Evolutionary conservation across 495 filamentous ascomycete genomes (phyloP), one percentile per base, ranked within the genome.

Genomic region (Aspergillus indologenus): DNA sequence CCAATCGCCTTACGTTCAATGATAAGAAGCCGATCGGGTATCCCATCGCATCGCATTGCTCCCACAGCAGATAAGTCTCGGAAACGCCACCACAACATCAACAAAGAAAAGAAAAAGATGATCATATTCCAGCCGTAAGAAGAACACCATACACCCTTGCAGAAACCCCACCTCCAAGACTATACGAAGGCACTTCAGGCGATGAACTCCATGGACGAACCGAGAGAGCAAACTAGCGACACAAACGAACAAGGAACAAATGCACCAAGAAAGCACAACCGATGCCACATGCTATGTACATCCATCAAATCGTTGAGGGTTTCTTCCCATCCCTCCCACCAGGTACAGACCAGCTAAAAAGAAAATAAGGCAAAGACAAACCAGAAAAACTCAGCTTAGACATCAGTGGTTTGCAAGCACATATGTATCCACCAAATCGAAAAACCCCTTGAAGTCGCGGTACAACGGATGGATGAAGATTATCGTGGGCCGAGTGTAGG

Each of bases 81-180:
- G 23, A 34, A 59, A 59, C 18, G 49, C 49, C 43, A 49, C 29
- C 24, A 45, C 44, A 43, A 46, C 24, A 45, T 29, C 26, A 43
- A 45, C 45, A 40, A 40, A 40, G 34, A 40, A 40, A 15, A 40
- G 2, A 29, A 29, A 29, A 9, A 29, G 3, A 29, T 14, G 34
- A 59, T 65, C 51, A 56, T 45, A 61, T 61, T 65, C 59, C 56
- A 53, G 42, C 61, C 64, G 42, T 45, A 58, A 46, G 58, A 45
- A 18, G 49, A 69, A 66, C 66, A 69, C 66, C 66, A 58, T 66
- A 65, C 66, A 65, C 66, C 63, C 57, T 53, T 59, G 58, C 47
- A 56, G 52, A 66, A 62, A 59, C 61, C 59, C 61, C 54, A 48
- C 59, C 57, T 62, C 55, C 63, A 56, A 61, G 58, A 56, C 48